These are phyloP conservation scores for Baffinella frigidus DNA, from an alignment of 208 protist genomes.

Conservation along the genomic window DNA sequence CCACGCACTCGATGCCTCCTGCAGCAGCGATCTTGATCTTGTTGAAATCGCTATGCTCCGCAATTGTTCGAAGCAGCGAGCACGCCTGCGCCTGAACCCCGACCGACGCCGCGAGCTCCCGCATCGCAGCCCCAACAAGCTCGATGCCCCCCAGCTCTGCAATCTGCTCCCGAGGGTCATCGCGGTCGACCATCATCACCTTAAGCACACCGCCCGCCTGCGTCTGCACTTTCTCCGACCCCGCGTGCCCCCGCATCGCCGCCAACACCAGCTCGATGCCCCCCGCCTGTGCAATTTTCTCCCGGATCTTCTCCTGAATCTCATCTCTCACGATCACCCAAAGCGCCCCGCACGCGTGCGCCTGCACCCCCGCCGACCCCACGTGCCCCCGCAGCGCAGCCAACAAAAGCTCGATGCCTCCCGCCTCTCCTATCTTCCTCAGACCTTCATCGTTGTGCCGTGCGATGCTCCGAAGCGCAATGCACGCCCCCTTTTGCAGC, in stretches of 20 bases:
- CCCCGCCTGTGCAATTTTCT: too few relatives aligned
- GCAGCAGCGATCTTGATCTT: background rate
- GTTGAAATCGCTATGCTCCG: too few relatives aligned
- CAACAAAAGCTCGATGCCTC: background rate
- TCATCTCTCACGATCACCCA: too few relatives aligned
- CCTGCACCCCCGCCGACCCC: background rate
- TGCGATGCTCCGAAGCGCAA: slow-evolving; percentile 15
- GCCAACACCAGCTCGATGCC: background rate
- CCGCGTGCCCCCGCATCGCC: slow-evolving; percentile 21
- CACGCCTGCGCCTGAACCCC: slow-evolving; percentile 43
- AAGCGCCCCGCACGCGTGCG: slow-evolving; percentile 8
- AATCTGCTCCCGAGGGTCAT: too few relatives aligned
- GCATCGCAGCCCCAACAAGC: background rate
- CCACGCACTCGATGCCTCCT: background rate
- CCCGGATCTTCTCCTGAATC: too few relatives aligned
- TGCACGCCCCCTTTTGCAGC: slow-evolving; percentile 10
- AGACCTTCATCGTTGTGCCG: too few relatives aligned
- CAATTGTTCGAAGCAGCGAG: slow-evolving; percentile 25
- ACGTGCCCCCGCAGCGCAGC: background rate
- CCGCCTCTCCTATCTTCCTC: background rate
- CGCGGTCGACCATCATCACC: too few relatives aligned
- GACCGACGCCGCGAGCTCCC: background rate
- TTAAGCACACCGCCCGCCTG: slow-evolving; percentile 1
- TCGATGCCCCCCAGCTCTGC: too few relatives aligned
- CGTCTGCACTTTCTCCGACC: background rate